These are phyloP conservation scores for Gentiana straminea DNA, from an alignment of 257 asterid species.

Conservation along the genomic window DNA sequence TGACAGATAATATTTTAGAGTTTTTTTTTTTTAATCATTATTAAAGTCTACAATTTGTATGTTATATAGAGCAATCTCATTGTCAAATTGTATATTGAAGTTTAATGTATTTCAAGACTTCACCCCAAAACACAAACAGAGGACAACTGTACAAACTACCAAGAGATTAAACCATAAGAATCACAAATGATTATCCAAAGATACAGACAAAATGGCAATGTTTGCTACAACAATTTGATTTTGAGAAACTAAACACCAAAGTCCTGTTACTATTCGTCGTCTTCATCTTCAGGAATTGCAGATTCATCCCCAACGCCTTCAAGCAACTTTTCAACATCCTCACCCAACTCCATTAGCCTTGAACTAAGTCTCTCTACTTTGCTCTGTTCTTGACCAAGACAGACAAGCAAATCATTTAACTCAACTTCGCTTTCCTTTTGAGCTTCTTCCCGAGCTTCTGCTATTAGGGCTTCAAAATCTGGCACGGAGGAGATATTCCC, in stretches of 20 bases:
- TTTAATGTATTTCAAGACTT: no score
- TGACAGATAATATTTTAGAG: no score
- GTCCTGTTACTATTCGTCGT: slow-evolving; percentile 21
- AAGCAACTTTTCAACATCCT: slow-evolving; percentile 59
- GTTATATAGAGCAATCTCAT: no score
- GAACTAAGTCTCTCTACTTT: slow-evolving; percentile 75
- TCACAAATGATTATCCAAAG: not conserved
- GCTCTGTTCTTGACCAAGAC: slow-evolving; percentile 98
- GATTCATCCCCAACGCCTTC: slow-evolving; percentile 65
- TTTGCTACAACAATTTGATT: slow-evolving; percentile 4
- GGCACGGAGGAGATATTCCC: slow-evolving; percentile 43
- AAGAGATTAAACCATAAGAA: slow-evolving; percentile 2
- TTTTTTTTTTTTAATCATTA: no score
- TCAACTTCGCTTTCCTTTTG: slow-evolving; percentile 83
- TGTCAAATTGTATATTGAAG: no score
- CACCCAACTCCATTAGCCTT: slow-evolving; percentile 64
- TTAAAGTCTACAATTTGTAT: no score
- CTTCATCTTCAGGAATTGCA: slow-evolving; percentile 44
- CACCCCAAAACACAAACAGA: not conserved
- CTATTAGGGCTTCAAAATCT: slow-evolving; percentile 52
- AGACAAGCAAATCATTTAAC: slow-evolving; percentile 70
- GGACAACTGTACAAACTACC: slow-evolving; percentile 8
- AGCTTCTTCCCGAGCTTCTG: slow-evolving; percentile 84
- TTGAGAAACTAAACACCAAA: not conserved
- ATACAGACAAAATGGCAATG: not conserved